A percentile compares a stretch with the other conserved stretches of the same genome.
Conservation (phyloP, 2,329 filamentous ascomycete species). For the Aspergillus fructus region DNA sequence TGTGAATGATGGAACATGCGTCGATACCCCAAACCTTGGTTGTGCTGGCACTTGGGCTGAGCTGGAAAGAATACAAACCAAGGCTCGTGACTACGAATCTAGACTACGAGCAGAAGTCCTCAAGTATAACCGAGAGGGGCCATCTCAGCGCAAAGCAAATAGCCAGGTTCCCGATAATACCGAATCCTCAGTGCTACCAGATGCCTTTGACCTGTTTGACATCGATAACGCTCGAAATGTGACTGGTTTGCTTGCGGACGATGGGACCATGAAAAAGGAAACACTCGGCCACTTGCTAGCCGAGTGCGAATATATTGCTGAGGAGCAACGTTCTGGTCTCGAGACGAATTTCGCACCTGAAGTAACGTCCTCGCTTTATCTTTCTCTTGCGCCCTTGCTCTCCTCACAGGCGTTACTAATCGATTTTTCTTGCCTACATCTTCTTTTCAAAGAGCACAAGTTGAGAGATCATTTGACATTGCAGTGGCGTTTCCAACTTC, state of each 20-base stretch:
- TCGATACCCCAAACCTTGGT: constrained; percentile 57
- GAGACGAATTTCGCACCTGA: constrained; percentile 36
- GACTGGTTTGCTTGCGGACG: constrained; percentile 25
- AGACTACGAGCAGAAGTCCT: constrained; percentile 38
- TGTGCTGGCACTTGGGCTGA: constrained; percentile 74
- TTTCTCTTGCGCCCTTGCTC: constrained; percentile 76
- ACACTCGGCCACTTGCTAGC: constrained; percentile 31
- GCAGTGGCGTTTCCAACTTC: constrained; percentile 76
- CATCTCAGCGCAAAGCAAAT: constrained; percentile 23
- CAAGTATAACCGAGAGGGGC: constrained; percentile 32
- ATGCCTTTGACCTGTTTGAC: constrained; percentile 37
- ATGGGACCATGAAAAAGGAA: constrained; percentile 26
- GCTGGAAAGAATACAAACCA: constrained; percentile 63
- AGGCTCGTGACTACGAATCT: constrained; percentile 49
- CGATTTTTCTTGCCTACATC: constrained; percentile 71
- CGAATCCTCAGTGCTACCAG: constrained; percentile 11
- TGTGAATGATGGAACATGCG: constrained; percentile 50
- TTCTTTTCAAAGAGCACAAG: constrained; percentile 73
- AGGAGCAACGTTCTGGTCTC: constrained; percentile 12
- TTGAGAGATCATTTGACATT: constrained; percentile 71
- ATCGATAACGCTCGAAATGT: constrained; percentile 29
- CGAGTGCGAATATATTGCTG: constrained; percentile 21
- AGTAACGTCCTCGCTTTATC: constrained; percentile 54
- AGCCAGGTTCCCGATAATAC: background rate
- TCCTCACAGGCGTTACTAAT: constrained; percentile 72